These are phyloP conservation scores for Naganishia friedmannii DNA, from an alignment of 768 basidiomycete species.

Conservation along the genomic window DNA sequence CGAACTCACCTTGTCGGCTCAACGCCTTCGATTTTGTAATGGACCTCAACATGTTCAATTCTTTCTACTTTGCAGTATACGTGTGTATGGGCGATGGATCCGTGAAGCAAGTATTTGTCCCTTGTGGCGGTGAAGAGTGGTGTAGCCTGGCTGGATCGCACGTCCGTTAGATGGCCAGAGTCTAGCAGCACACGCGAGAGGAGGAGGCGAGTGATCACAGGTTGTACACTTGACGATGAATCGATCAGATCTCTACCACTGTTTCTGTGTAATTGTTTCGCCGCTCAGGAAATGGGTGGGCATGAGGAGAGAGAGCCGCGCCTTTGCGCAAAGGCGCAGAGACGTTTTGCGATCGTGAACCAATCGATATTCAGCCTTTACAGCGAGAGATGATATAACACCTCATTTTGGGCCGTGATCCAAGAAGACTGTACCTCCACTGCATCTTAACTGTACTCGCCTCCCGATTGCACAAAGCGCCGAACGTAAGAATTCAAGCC, in stretches of 20 bases:
- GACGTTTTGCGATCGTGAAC: slow-evolving; percentile 1
- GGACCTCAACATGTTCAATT: slow-evolving; percentile 14
- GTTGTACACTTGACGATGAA: too few species aligned
- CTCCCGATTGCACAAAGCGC: background rate
- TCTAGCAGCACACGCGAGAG: background rate
- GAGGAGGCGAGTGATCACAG: too few species aligned
- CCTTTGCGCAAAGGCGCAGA: slow-evolving; percentile 18
- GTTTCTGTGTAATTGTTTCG: too few species aligned
- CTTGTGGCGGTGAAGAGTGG: background rate
- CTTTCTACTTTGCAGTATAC: background rate
- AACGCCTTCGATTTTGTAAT: slow-evolving; percentile 18
- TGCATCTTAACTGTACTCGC: background rate
- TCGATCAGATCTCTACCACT: too few species aligned
- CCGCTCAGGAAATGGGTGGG: too few species aligned
- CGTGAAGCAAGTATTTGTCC: background rate
- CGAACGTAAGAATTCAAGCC: slow-evolving; percentile 22
- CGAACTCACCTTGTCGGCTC: slow-evolving; percentile 17
- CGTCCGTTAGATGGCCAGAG: background rate
- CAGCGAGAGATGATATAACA: background rate
- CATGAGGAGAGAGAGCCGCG: background rate
- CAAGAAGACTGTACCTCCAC: background rate
- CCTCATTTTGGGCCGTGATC: background rate
- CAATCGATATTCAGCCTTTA: slow-evolving; percentile 18
- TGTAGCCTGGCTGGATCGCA: background rate
- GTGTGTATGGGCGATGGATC: background rate